Conservation (phyloP, 148 eudicot species). For the Pouteria glomerata region DNA sequence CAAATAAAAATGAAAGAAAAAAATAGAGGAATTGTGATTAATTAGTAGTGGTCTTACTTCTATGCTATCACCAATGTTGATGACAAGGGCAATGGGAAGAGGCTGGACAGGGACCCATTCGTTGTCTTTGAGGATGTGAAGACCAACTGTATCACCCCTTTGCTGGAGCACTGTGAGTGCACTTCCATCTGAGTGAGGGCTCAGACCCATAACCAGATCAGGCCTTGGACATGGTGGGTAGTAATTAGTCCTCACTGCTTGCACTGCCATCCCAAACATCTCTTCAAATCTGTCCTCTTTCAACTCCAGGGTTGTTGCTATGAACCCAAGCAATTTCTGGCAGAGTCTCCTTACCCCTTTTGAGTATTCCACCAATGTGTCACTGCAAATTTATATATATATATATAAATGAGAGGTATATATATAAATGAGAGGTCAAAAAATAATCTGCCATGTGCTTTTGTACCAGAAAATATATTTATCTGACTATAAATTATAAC, state of each 20-base stretch:
- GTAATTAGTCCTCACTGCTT: conserved; percentile 72
- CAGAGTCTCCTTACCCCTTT: conserved; percentile 47
- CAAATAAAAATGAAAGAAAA: too few species aligned
- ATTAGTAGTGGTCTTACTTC: too few species aligned
- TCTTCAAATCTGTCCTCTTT: conserved; percentile 43
- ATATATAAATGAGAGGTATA: too few species aligned
- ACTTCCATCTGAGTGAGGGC: conserved; percentile 88
- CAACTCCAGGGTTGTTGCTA: conserved; percentile 47
- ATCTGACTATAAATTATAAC: too few species aligned
- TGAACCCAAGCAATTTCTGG: conserved; percentile 42
- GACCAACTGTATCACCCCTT: conserved; percentile 51
- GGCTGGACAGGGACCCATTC: conserved; percentile 62
- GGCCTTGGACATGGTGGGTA: conserved; percentile 81
- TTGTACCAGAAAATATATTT: too few species aligned
- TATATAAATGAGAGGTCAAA: too few species aligned
- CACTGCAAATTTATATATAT: too few species aligned
- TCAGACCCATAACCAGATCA: conserved; percentile 72
- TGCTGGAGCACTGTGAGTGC: conserved; percentile 71
- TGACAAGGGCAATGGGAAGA: conserved; percentile 49
- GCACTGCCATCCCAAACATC: conserved; percentile 58
- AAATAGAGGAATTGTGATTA: too few species aligned
- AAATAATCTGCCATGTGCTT: too few species aligned
- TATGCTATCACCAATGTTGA: conserved; percentile 73
- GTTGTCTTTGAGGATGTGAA: conserved; percentile 55
- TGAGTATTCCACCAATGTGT: conserved; percentile 48